phyloP scores from a whole-genome alignment of 164 flowering plant species.

The Chloranthus sessilifolius region DNA sequence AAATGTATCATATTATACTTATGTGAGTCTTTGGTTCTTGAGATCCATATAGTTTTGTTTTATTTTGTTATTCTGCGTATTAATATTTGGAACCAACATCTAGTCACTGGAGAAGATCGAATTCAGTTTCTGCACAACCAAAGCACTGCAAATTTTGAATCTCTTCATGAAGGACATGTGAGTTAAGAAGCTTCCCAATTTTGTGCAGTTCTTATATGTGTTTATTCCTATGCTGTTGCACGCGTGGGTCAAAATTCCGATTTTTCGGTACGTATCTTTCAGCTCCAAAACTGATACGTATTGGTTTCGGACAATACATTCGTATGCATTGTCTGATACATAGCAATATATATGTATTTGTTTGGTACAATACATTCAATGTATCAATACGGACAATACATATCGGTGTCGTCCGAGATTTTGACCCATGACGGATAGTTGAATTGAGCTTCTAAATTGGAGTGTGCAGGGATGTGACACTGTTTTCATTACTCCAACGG shows the following conservation, averaged over 20 bases:
- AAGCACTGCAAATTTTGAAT: conserved; percentile 85
- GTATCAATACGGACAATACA: too few relatives aligned
- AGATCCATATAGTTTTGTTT: conserved; percentile 3
- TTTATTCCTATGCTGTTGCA: conserved; percentile 4
- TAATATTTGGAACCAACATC: conserved; percentile 9
- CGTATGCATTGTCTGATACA: too few relatives aligned
- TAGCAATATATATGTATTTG: too few relatives aligned
- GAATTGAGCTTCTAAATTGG: conserved; percentile 9
- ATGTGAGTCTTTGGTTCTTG: not conserved
- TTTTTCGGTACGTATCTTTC: too few relatives aligned
- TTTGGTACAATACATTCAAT: too few relatives aligned
- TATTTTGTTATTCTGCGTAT: not conserved
- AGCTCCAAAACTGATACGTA: too few relatives aligned
- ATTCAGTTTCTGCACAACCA: conserved; percentile 88
- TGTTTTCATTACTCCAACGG: conserved; percentile 86
- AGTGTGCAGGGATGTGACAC: conserved; percentile 79
- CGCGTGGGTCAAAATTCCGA: too few relatives aligned
- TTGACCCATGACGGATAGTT: too few relatives aligned
- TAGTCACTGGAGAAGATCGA: conserved; percentile 86
- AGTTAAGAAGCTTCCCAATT: conserved; percentile 6
- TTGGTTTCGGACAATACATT: too few relatives aligned
- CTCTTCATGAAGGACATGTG: conserved; percentile 74
- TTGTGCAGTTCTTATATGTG: not conserved
- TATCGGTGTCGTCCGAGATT: too few relatives aligned
- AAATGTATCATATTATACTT: too few relatives aligned